Evolutionary conservation across 768 basidiomycete species (phyloP).

Genomic region (Cubamyces lactineus): DNA sequence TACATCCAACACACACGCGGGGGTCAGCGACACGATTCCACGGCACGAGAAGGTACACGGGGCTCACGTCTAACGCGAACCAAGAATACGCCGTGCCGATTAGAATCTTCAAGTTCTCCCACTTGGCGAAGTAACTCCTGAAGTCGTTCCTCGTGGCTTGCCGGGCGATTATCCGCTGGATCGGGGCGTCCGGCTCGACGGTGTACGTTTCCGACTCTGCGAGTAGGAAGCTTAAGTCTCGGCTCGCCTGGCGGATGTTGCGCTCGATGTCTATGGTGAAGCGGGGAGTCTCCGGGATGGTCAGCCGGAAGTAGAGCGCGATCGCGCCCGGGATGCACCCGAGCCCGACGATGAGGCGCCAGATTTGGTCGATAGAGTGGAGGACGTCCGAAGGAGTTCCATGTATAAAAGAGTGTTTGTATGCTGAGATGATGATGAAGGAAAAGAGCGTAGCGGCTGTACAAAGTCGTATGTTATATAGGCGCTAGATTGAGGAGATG

Average conservation of each 20-base stretch:
- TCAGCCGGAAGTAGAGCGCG: slow-evolving; percentile 51
- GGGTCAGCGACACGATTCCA: slow-evolving; percentile 19
- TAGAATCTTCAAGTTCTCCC: slow-evolving; percentile 81
- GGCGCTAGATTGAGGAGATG: not conserved
- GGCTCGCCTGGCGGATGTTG: slow-evolving; percentile 46
- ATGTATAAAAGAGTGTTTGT: slow-evolving; percentile 62
- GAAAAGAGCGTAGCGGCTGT: slow-evolving; percentile 70
- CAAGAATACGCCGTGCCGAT: slow-evolving; percentile 85
- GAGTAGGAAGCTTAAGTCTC: slow-evolving; percentile 45
- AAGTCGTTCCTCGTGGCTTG: slow-evolving; percentile 58
- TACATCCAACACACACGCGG: not conserved
- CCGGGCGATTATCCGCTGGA: slow-evolving; percentile 53
- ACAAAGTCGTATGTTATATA: slow-evolving; percentile 25
- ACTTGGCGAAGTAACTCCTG: slow-evolving; percentile 62
- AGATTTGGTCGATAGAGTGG: slow-evolving; percentile 59
- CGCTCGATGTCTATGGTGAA: slow-evolving; percentile 56
- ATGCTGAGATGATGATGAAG: slow-evolving; percentile 66
- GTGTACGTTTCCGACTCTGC: slow-evolving; percentile 43
- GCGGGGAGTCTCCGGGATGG: slow-evolving; percentile 52
- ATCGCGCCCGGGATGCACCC: slow-evolving; percentile 49
- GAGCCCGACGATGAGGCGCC: slow-evolving; percentile 52
- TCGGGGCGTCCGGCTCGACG: slow-evolving; percentile 56
- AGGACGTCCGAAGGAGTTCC: slow-evolving; percentile 42
- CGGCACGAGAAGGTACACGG: not conserved
- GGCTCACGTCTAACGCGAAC: slow-evolving; percentile 83